Percentiles rank a stretch among this genome's conserved stretches.
These are phyloP conservation scores for Rhizoctonia solani DNA, from an alignment of 1,284 basidiomycete genomes.

Conservation along the genomic window DNA sequence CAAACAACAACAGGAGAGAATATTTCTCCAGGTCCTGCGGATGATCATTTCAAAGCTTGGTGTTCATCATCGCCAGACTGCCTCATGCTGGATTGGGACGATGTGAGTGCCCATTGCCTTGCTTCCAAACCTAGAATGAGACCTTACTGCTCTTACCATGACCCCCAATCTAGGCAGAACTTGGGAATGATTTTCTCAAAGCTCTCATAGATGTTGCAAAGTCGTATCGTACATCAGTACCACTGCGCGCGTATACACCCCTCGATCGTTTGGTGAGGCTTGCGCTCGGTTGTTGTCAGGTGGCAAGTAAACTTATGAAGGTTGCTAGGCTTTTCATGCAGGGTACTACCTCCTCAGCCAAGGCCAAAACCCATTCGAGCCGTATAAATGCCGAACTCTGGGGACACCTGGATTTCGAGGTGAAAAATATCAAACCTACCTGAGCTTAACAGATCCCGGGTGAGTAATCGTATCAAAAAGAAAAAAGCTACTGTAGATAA, in stretches of 20 bases:
- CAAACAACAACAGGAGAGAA: not conserved
- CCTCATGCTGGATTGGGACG: not conserved
- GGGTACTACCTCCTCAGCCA: constrained; percentile 16
- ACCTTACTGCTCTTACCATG: not conserved
- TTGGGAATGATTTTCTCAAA: not conserved
- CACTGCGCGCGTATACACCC: not conserved
- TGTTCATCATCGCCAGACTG: not conserved
- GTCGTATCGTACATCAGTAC: not conserved
- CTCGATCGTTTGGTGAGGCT: constrained; percentile 4
- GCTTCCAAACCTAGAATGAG: too few relatives aligned
- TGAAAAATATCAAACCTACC: not conserved
- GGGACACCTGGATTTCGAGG: constrained; percentile 14
- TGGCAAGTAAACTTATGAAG: not conserved
- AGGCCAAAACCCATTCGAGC: not conserved
- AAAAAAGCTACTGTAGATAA: too few relatives aligned
- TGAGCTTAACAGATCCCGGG: constrained; percentile 19
- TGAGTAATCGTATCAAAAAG: too few relatives aligned
- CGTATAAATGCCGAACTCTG: not conserved
- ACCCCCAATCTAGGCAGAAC: not conserved
- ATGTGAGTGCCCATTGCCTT: not conserved
- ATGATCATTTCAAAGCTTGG: not conserved
- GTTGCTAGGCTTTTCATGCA: constrained; percentile 2
- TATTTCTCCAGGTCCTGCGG: not conserved
- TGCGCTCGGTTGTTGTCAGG: not conserved
- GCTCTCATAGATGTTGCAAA: not conserved